phyloP scores from a whole-genome alignment of 805 yeast species.

The Candida maltosa region DNA sequence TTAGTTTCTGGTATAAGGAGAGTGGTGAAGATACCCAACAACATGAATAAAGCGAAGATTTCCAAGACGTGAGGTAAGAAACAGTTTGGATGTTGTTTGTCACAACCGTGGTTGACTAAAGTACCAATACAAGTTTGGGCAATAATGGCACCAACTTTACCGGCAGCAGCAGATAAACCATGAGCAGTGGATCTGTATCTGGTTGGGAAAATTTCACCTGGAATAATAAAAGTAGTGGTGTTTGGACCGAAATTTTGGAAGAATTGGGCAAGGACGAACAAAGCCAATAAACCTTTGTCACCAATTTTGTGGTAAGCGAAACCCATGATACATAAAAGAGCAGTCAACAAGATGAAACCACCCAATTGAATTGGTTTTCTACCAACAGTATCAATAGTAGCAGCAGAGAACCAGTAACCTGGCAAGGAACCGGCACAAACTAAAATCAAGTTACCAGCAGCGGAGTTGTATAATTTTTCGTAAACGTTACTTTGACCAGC shows the following conservation, averaged over 20 bases:
- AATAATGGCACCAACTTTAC: slow-evolving; percentile 90
- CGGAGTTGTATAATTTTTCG: slow-evolving; percentile 64
- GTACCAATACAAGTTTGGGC: slow-evolving; percentile 89
- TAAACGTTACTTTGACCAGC: slow-evolving; percentile 66
- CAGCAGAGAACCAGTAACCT: slow-evolving; percentile 86
- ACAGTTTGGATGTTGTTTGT: slow-evolving; percentile 50
- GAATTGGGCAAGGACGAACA: slow-evolving; percentile 79
- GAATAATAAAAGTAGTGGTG: slow-evolving; percentile 85
- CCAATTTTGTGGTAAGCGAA: slow-evolving; percentile 73
- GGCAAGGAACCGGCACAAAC: slow-evolving; percentile 95
- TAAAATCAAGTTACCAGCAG: slow-evolving; percentile 90
- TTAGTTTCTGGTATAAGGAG: slow-evolving; percentile 84
- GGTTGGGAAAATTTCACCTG: slow-evolving; percentile 92
- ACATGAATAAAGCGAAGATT: slow-evolving; percentile 89
- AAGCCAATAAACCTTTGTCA: slow-evolving; percentile 71
- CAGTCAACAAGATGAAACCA: slow-evolving; percentile 73
- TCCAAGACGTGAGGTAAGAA: slow-evolving; percentile 92
- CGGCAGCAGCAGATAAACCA: slow-evolving; percentile 90
- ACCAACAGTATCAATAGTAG: slow-evolving; percentile 77
- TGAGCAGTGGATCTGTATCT: slow-evolving; percentile 95
- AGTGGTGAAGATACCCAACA: slow-evolving; percentile 66
- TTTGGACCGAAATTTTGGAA: slow-evolving; percentile 93
- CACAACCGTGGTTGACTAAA: slow-evolving; percentile 74
- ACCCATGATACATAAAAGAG: slow-evolving; percentile 75
- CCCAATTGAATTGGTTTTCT: slow-evolving; percentile 78